Evolutionary conservation across 2,329 filamentous ascomycete genomes (phyloP).

Genomic region (Neopestalotiopsis clavispora): DNA sequence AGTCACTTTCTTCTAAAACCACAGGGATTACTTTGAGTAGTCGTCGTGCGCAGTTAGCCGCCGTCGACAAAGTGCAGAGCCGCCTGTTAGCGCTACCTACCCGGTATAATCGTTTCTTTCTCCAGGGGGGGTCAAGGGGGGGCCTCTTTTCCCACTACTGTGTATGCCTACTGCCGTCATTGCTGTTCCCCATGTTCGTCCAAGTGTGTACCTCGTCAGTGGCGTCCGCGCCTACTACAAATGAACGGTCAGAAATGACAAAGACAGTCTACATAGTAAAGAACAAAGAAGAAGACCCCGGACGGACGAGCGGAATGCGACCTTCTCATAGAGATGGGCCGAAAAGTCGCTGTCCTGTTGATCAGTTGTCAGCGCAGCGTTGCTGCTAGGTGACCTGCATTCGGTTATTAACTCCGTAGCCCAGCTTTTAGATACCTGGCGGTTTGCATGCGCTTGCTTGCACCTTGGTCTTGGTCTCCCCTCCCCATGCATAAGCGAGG

Average conservation of each 20-base stretch:
- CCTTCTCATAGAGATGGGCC: background rate
- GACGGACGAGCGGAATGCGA: background rate
- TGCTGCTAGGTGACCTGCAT: background rate
- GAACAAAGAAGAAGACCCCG: background rate
- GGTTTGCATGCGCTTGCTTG: background rate
- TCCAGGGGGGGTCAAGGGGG: too few relatives aligned
- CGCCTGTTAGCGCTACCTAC: background rate
- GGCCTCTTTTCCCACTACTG: too few relatives aligned
- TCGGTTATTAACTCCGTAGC: background rate
- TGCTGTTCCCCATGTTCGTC: too few relatives aligned
- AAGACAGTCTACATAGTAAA: background rate
- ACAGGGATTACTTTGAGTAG: background rate
- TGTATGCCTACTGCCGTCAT: too few relatives aligned
- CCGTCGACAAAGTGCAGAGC: background rate
- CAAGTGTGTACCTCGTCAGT: background rate
- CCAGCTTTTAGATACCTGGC: background rate
- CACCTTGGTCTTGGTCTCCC: background rate
- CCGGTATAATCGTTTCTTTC: too few relatives aligned
- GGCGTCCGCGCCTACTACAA: background rate
- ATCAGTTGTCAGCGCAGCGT: background rate
- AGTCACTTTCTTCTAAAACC: background rate
- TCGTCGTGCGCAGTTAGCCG: background rate
- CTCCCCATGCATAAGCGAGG: constrained; percentile 9
- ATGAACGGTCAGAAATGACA: background rate
- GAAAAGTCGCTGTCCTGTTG: background rate